Evolutionary conservation across 345 rosid genomes (phyloP).

Genomic region (Gossypium mustelinum): DNA sequence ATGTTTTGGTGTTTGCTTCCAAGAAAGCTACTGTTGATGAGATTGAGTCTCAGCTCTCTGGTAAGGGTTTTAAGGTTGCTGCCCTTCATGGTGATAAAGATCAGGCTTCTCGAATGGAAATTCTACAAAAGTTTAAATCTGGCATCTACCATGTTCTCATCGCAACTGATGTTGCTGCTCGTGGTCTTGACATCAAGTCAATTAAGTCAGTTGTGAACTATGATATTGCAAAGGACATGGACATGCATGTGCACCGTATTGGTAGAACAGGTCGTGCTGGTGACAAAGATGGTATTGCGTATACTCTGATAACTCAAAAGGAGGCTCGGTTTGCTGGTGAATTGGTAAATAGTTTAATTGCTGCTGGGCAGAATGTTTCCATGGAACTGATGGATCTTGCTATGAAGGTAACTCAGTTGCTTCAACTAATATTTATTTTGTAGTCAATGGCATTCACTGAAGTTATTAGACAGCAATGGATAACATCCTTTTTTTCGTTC

Average conservation of each 20-base stretch:
- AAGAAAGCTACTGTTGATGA: constrained; percentile 89
- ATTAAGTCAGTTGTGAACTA: constrained; percentile 92
- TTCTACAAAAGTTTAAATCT: constrained; percentile 81
- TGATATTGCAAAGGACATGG: constrained; percentile 90
- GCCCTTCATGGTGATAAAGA: constrained; percentile 99
- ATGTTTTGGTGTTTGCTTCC: constrained; percentile 91
- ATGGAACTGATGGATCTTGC: constrained; percentile 91
- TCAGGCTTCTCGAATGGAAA: constrained; percentile 94
- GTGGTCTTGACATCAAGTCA: constrained; percentile 94
- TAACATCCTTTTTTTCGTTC: background rate
- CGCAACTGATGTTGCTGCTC: constrained; percentile 98
- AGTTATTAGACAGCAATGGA: background rate
- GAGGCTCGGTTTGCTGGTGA: constrained; percentile 97
- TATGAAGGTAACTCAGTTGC: constrained; percentile 62
- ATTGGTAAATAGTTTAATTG: constrained; percentile 82
- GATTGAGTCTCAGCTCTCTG: constrained; percentile 70
- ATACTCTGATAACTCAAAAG: constrained; percentile 85
- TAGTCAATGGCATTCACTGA: background rate
- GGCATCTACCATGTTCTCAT: constrained; percentile 81
- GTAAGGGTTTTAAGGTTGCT: constrained; percentile 75
- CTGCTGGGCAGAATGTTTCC: constrained; percentile 92
- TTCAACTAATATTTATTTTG: background rate
- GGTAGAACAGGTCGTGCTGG: constrained; percentile 99
- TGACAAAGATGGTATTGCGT: constrained; percentile 93
- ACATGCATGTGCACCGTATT: constrained; percentile 97